These are phyloP conservation scores for Tylopilus subfusipes DNA, from an alignment of 768 basidiomycete genomes.

Conservation along the genomic window DNA sequence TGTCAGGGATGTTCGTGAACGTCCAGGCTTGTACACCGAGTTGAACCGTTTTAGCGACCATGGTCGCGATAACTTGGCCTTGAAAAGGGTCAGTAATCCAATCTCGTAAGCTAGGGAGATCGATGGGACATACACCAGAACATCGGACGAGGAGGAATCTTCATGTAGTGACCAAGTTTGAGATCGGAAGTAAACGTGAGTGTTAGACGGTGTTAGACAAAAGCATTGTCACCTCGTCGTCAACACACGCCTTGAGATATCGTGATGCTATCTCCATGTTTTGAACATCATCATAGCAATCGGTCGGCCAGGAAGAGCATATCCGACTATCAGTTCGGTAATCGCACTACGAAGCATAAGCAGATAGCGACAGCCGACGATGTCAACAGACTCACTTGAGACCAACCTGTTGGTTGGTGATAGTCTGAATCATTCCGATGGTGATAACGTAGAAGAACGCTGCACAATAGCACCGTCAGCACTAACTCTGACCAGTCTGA, in stretches of 20 bases:
- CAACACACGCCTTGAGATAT: conserved; percentile 41
- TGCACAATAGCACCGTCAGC: not conserved
- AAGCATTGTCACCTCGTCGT: too few relatives aligned
- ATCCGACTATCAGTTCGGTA: conserved; percentile 68
- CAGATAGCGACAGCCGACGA: not conserved
- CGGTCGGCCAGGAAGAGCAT: conserved; percentile 55
- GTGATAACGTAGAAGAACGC: conserved; percentile 70
- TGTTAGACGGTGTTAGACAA: conserved; percentile 30
- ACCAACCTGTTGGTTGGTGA: conserved; percentile 77
- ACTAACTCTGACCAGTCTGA: not conserved
- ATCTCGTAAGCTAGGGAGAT: not conserved
- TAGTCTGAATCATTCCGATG: conserved; percentile 70
- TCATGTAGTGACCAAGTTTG: conserved; percentile 76
- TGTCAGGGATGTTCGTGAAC: conserved; percentile 40
- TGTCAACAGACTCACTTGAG: conserved; percentile 32
- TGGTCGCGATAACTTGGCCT: conserved; percentile 58
- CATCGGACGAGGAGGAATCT: conserved; percentile 64
- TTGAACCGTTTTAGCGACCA: conserved; percentile 63
- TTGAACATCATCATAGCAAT: conserved; percentile 83
- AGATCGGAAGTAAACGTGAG: conserved; percentile 67
- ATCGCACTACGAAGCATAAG: conserved; percentile 43
- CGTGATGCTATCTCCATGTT: conserved; percentile 67
- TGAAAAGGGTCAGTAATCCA: not conserved
- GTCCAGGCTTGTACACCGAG: conserved; percentile 65
- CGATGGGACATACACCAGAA: conserved; percentile 43